Percentiles rank a stretch among this genome's conserved stretches.
These are phyloP conservation scores for Conoideocrella luteorostrata DNA, from an alignment of 2,329 filamentous ascomycete genomes.

Conservation along the genomic window DNA sequence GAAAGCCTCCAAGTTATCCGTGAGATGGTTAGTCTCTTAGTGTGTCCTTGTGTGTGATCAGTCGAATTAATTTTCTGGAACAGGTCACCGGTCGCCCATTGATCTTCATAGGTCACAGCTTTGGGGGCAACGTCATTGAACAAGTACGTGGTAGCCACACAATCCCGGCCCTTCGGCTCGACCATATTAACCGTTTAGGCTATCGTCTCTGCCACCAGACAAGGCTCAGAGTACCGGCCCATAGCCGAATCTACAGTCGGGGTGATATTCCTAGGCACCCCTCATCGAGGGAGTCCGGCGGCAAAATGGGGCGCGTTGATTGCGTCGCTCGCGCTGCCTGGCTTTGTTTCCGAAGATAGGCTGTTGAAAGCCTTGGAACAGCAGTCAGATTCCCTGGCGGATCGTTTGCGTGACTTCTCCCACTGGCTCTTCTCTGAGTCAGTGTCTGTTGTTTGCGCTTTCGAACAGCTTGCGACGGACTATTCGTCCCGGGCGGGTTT, in stretches of 20 bases:
- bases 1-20: too few species aligned
- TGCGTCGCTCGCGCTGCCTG: constrained; percentile 1
- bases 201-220: constrained; percentile 8
- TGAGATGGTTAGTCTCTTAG: too few species aligned
- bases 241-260: constrained; percentile 9
- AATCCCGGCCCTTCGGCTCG: too few species aligned
- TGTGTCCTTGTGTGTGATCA: too few species aligned
- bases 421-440: constrained; percentile 9
- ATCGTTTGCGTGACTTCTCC: constrained; percentile 12
- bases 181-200: too few species aligned
- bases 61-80: too few species aligned
- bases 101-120: too few species aligned
- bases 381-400: constrained; percentile 5
- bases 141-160: too few species aligned
- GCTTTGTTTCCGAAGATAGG: constrained; percentile 3
- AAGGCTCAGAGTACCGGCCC: constrained; percentile 1
- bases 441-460: constrained; percentile 8
- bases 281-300: constrained; percentile 8
- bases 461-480: constrained; percentile 10
- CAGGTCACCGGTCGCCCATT: too few species aligned
- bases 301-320: constrained; percentile 6
- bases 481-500: constrained; percentile 5
- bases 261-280: constrained; percentile 9
- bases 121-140: too few species aligned
- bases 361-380: constrained; percentile 7